Conservation (phyloP, 768 basidiomycete species). For the Mycena vitilis region DNA sequence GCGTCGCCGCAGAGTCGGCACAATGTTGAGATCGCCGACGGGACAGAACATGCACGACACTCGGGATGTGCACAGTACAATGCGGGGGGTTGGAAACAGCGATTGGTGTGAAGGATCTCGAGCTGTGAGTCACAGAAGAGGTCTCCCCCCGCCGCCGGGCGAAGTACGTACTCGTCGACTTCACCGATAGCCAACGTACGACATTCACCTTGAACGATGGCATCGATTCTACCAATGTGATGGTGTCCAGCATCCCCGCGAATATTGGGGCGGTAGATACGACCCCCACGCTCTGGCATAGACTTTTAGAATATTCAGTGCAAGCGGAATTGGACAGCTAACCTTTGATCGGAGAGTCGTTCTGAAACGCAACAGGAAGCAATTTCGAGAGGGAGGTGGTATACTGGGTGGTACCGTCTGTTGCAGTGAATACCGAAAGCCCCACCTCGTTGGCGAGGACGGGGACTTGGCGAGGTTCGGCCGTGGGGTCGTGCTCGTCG, state of each 20-base stretch:
- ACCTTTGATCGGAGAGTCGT: constrained; percentile 27
- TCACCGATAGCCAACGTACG: neutral
- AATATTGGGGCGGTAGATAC: constrained; percentile 12
- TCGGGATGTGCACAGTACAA: constrained; percentile 15
- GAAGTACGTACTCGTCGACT: neutral
- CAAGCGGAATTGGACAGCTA: neutral
- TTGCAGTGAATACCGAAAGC: neutral
- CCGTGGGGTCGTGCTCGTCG: neutral
- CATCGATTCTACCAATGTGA: neutral
- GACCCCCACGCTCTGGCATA: constrained; percentile 13
- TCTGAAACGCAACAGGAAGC: constrained; percentile 8
- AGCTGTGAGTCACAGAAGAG: neutral
- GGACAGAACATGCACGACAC: constrained; percentile 28
- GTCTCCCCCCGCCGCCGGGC: neutral
- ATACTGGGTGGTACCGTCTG: neutral
- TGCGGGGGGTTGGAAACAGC: neutral
- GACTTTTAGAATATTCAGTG: neutral
- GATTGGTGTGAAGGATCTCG: neutral
- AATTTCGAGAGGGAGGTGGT: constrained; percentile 5
- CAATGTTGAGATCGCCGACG: constrained; percentile 15
- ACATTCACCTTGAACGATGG: neutral
- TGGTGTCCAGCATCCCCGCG: constrained; percentile 1
- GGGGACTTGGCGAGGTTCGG: neutral
- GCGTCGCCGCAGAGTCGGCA: constrained; percentile 17
- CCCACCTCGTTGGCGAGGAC: neutral